These are phyloP conservation scores for Adiantum capillusveneris DNA, from an alignment of 75 land plant species.

Conservation along the genomic window DNA sequence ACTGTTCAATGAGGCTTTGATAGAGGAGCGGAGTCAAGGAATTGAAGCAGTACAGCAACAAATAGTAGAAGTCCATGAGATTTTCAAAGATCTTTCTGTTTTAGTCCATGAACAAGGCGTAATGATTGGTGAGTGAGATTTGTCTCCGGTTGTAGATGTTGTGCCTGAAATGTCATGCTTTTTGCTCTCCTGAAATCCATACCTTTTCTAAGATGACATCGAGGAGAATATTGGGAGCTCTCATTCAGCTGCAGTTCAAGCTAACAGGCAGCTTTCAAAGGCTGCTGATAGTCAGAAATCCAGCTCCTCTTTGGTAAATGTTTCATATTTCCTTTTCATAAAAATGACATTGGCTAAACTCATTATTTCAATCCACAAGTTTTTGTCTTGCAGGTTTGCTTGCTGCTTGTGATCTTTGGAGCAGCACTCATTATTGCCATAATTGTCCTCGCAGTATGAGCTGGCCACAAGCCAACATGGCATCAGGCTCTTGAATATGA, in stretches of 20 bases:
- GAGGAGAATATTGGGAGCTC: constrained; percentile 30
- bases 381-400: constrained; percentile 26
- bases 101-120: constrained; percentile 62
- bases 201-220: constrained; percentile 31
- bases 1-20: constrained; percentile 49
- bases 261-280: constrained; percentile 36
- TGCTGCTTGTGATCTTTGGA: constrained; percentile 47
- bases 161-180: not conserved
- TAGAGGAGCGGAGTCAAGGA: constrained; percentile 57
- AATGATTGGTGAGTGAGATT: constrained; percentile 36
- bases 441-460: constrained; percentile 20
- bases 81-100: constrained; percentile 60
- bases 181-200: not conserved
- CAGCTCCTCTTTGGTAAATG: constrained; percentile 33
- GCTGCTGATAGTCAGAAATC: constrained; percentile 37
- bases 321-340: not conserved
- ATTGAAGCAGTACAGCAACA: constrained; percentile 56
- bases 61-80: constrained; percentile 63
- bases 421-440: constrained; percentile 45
- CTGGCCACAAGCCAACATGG: too few species aligned
- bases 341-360: not conserved
- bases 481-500: constrained; percentile 43
- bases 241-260: constrained; percentile 31
- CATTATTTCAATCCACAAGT: not conserved
- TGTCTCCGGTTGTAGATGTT: not conserved